Conservation (phyloP, 2,329 filamentous ascomycete species). For the Colletotrichum tofieldiae region DNA sequence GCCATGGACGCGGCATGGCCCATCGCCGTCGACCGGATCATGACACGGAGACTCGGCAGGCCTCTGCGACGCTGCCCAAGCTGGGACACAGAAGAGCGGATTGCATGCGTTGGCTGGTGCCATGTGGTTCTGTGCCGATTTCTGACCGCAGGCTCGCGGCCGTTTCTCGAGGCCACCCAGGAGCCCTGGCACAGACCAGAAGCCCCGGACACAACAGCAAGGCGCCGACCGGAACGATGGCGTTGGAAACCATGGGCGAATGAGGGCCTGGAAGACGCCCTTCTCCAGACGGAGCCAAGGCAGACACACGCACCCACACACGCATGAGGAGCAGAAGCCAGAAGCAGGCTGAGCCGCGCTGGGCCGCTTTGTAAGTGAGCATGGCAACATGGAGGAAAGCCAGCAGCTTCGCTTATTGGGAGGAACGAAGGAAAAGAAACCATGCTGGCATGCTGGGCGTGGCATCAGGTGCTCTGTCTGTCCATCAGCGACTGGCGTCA, state of each 20-base stretch:
- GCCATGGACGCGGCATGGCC: background rate
- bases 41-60: slow-evolving; percentile 3
- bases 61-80: slow-evolving; percentile 25
- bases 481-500: background rate
- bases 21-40: background rate
- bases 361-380: background rate
- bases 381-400: background rate
- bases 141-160: slow-evolving; percentile 9
- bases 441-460: background rate
- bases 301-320: background rate
- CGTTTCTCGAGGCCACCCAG: background rate
- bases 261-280: slow-evolving; percentile 15
- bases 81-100: background rate
- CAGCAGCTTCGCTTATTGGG: background rate
- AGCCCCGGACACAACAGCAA: slow-evolving; percentile 12
- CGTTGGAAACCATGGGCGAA: slow-evolving; percentile 25
- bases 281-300: slow-evolving; percentile 20
- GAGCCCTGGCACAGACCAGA: background rate
- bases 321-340: background rate
- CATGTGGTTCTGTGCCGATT: slow-evolving; percentile 39
- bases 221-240: slow-evolving; percentile 9
- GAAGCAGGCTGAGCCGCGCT: background rate
- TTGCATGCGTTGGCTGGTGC: slow-evolving; percentile 40
- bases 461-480: background rate
- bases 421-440: slow-evolving; percentile 24